Conservation (phyloP, 768 basidiomycete genomes). For the Trametes cubensis region DNA sequence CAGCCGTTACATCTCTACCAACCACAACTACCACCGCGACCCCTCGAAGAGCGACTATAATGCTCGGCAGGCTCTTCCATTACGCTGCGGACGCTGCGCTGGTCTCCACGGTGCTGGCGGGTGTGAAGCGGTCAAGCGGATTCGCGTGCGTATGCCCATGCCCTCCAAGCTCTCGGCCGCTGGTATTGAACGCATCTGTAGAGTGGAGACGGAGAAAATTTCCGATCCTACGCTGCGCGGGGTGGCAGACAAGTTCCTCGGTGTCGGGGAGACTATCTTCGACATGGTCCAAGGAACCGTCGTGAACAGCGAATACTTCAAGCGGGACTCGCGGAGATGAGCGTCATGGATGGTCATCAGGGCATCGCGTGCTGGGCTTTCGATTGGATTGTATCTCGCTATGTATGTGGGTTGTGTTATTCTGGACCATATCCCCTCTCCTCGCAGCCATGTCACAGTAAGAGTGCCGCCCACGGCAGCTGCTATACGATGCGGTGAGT, state of each 20-base stretch:
- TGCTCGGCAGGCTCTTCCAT: conserved; percentile 79
- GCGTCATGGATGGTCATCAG: not conserved
- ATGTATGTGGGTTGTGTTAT: conserved; percentile 20
- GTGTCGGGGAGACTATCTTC: conserved; percentile 87
- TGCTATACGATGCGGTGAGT: not conserved
- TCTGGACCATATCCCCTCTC: not conserved
- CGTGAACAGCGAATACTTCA: conserved; percentile 87
- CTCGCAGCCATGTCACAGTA: not conserved
- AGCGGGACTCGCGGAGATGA: conserved; percentile 50
- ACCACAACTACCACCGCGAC: not conserved
- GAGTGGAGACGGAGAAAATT: conserved; percentile 67
- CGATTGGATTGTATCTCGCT: conserved; percentile 12
- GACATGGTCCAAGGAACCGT: conserved; percentile 81
- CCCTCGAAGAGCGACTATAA: not conserved
- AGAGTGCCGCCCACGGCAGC: not conserved
- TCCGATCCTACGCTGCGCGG: conserved; percentile 77
- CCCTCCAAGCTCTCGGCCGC: conserved; percentile 6
- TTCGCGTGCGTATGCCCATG: conserved; percentile 66
- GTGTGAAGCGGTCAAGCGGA: conserved; percentile 87
- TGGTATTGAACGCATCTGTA: conserved; percentile 4
- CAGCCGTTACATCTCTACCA: not conserved
- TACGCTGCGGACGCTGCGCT: conserved; percentile 84
- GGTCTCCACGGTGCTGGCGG: conserved; percentile 87
- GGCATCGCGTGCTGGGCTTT: not conserved
- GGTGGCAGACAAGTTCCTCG: conserved; percentile 79